Evolutionary conservation across 768 basidiomycete genomes (phyloP), one percentile per base, ranked within the genome.

Genomic region (Hypholoma fasciculare): DNA sequence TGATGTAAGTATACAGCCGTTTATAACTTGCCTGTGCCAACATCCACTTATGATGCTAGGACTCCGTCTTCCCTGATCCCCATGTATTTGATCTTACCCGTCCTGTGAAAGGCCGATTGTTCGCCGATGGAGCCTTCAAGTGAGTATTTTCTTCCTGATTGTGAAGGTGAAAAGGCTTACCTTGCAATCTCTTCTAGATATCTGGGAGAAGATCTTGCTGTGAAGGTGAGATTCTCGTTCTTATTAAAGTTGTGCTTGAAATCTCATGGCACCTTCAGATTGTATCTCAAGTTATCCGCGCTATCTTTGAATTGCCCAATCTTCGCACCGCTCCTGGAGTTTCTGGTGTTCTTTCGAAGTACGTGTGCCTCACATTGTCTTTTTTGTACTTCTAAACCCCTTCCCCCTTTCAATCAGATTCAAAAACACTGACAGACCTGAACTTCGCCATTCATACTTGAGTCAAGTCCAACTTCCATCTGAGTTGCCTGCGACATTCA

Each of bases 401-500:
- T 38, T 14, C 55, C 39, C 26, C 39, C 26, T 52, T 19, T 38
- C 20, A 17, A 20, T 2, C 37, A 82, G 88, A 53, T 89, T 84
- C 77, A 66, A 74, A 50, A 78, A 84, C 53, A 60, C 64, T 2
- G 72, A 76, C 39, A 73, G 80, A 44, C 83, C 78, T 4, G 78
- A 83, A 48, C 69, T 84, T 20, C 73, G 73, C 9, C 80, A 80
- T 63, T 76, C 78, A 54, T 92, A 90, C 68, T 72, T 92, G 59
- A 79, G 83, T 57, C 64, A 68, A 1, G 69, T 76, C 1, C 79
- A 84, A 64, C 54, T 73, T n/a, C 73, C 80, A 11, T 75, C 75
- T 4, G 83, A 88, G 16, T 91, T 89, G 89, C 87, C 90, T 0
- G 82, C 80, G 7, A 83, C 84, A 2, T 73, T 92, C 80, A 72